Conservation (phyloP, 192 early-diverging fungal species). For the Coemansia sp. region DNA sequence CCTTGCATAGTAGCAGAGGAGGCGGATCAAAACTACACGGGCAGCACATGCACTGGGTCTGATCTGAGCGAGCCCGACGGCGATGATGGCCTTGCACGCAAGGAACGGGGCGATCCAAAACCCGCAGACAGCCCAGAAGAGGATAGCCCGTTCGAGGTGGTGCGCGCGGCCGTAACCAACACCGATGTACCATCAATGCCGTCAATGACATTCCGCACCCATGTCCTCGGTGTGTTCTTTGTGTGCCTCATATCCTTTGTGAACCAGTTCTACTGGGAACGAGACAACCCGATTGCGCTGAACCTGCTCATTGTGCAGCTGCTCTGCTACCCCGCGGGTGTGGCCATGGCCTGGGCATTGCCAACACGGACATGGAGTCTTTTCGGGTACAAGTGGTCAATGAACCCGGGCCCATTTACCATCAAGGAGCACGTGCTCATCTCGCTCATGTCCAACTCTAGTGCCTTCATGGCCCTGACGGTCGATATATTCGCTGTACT, state of each 20-base stretch:
- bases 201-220: conserved; percentile 66
- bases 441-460: conserved; percentile 69
- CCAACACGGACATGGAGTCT: conserved; percentile 49
- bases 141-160: conserved; percentile 60
- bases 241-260: conserved; percentile 56
- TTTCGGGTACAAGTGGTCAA: conserved; percentile 53
- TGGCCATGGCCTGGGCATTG: conserved; percentile 56
- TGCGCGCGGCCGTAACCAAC: conserved; percentile 62
- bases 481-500: conserved; percentile 69
- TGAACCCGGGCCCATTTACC: conserved; percentile 80
- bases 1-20: not conserved
- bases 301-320: conserved; percentile 66
- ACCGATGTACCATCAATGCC: conserved; percentile 59
- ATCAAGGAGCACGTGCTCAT: conserved; percentile 89
- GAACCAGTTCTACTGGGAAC: conserved; percentile 83
- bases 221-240: conserved; percentile 67
- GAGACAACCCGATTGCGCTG: conserved; percentile 72
- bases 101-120: not conserved
- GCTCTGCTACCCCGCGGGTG: conserved; percentile 70
- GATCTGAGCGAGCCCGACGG: conserved; percentile 8
- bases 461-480: conserved; percentile 64
- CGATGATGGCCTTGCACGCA: not conserved
- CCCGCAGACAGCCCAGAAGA: conserved; percentile 8
- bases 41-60: conserved; percentile 16
- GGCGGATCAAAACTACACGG: conserved; percentile 3